Evolutionary conservation across 2,329 filamentous ascomycete genomes (phyloP).

Genomic region (Iodosphaeria phyllophila): DNA sequence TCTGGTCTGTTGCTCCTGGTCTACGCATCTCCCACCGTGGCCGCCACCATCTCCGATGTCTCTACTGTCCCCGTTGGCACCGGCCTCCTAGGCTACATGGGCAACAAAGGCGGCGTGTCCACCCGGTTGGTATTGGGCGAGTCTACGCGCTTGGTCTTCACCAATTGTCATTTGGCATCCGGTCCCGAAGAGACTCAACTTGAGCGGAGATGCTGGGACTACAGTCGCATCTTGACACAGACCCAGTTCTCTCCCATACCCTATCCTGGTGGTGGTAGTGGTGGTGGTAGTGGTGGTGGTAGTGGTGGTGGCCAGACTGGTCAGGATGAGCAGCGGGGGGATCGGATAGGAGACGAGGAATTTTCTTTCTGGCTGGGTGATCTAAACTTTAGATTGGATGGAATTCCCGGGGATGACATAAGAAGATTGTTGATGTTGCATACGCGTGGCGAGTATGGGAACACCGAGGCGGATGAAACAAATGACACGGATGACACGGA

Average conservation of each 20-base stretch:
- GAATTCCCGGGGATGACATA: constrained; percentile 79
- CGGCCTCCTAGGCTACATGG: constrained; percentile 79
- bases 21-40: constrained; percentile 65
- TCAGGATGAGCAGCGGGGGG: constrained; percentile 43
- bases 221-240: constrained; percentile 54
- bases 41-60: constrained; percentile 57
- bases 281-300: too few species aligned
- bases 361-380: constrained; percentile 95
- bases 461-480: constrained; percentile 22
- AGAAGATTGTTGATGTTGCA: constrained; percentile 69
- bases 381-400: constrained; percentile 82
- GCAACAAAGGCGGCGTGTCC: constrained; percentile 84
- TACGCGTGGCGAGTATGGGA: constrained; percentile 57
- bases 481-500: too few species aligned
- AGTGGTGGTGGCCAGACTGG: constrained; percentile 45
- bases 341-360: constrained; percentile 73
- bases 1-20: constrained; percentile 70
- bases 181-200: constrained; percentile 61
- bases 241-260: constrained; percentile 62
- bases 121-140: constrained; percentile 74
- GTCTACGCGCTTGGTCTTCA: constrained; percentile 72
- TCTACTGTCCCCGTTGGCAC: constrained; percentile 75
- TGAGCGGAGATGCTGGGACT: constrained; percentile 82
- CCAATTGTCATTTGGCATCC: constrained; percentile 83
- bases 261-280: too few species aligned